Conservation (phyloP, 768 basidiomycete genomes). For the Podaxis sp. region DNA sequence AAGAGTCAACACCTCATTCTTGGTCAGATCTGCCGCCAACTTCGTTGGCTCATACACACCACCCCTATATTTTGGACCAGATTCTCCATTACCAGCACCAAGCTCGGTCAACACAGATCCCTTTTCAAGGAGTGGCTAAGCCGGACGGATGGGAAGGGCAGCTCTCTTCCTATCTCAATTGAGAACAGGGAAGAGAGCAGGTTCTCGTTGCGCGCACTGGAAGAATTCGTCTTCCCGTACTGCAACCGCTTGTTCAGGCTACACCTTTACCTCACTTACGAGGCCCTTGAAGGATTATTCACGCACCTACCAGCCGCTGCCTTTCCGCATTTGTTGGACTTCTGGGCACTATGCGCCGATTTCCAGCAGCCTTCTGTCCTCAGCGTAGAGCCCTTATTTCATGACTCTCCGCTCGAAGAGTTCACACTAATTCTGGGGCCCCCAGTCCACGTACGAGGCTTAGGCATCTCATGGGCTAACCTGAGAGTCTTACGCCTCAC, state of each 20-base stretch:
- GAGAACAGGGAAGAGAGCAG: constrained; percentile 6
- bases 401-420: not conserved
- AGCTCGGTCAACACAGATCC: not conserved
- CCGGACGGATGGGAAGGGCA: not conserved
- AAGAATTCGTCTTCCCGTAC: constrained; percentile 7
- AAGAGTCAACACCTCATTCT: constrained; percentile 5
- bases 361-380: constrained; percentile 9
- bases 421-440: constrained; percentile 7
- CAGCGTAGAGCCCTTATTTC: constrained; percentile 3
- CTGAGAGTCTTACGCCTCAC: constrained; percentile 7
- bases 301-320: not conserved
- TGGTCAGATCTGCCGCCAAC: constrained; percentile 1
- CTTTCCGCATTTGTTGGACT: constrained; percentile 3
- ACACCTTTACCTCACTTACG: constrained; percentile 9
- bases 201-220: constrained; percentile 5
- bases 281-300: constrained; percentile 8
- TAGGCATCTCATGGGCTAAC: constrained; percentile 10
- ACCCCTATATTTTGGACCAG: constrained; percentile 5
- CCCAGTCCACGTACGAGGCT: constrained; percentile 6
- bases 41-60: constrained; percentile 1
- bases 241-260: not conserved
- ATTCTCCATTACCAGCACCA: not conserved
- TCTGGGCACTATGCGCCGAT: constrained; percentile 4
- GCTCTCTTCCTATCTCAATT: constrained; percentile 7
- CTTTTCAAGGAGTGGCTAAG: constrained; percentile 7